Conservation (phyloP, 2,329 filamentous ascomycete species). For the Chalaropsis thielavioides region DNA sequence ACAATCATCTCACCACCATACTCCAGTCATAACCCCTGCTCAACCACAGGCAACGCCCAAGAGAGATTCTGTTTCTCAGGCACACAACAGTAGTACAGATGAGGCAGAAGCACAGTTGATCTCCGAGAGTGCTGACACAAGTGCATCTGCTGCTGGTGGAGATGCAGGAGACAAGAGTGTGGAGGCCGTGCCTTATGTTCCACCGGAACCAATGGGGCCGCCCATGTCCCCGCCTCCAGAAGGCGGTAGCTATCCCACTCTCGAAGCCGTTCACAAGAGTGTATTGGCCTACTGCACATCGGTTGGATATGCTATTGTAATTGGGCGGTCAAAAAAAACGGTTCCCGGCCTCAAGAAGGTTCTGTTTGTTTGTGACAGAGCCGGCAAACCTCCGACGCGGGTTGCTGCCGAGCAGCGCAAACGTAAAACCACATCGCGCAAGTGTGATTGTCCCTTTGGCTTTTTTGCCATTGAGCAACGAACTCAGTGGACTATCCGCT, state of each 20-base stretch:
- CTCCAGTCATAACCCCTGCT: slow-evolving; percentile 4
- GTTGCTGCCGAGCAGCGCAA: slow-evolving; percentile 51
- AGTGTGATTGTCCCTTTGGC: slow-evolving; percentile 55
- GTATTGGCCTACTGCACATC: slow-evolving; percentile 52
- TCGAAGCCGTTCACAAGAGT: slow-evolving; percentile 50
- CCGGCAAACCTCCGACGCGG: slow-evolving; percentile 46
- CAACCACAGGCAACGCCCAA: slow-evolving; percentile 26
- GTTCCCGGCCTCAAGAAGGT: slow-evolving; percentile 54
- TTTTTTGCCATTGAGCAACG: slow-evolving; percentile 55
- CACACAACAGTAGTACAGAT: slow-evolving; percentile 14
- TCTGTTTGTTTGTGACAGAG: slow-evolving; percentile 51
- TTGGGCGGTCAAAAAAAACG: slow-evolving; percentile 53
- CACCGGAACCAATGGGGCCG: slow-evolving; percentile 39
- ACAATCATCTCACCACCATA: slow-evolving; percentile 14
- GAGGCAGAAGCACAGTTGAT: slow-evolving; percentile 12
- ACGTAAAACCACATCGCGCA: slow-evolving; percentile 51
- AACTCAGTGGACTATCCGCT: slow-evolving; percentile 52
- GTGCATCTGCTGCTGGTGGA: slow-evolving; percentile 37
- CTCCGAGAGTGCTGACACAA: slow-evolving; percentile 26
- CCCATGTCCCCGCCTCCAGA: slow-evolving; percentile 51
- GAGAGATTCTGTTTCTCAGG: slow-evolving; percentile 20
- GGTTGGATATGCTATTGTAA: slow-evolving; percentile 53
- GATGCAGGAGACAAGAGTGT: slow-evolving; percentile 31
- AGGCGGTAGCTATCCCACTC: slow-evolving; percentile 47
- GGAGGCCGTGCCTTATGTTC: slow-evolving; percentile 37